phyloP scores from a whole-genome alignment of 2,329 filamentous ascomycete species.

The Fusarium sp. region DNA sequence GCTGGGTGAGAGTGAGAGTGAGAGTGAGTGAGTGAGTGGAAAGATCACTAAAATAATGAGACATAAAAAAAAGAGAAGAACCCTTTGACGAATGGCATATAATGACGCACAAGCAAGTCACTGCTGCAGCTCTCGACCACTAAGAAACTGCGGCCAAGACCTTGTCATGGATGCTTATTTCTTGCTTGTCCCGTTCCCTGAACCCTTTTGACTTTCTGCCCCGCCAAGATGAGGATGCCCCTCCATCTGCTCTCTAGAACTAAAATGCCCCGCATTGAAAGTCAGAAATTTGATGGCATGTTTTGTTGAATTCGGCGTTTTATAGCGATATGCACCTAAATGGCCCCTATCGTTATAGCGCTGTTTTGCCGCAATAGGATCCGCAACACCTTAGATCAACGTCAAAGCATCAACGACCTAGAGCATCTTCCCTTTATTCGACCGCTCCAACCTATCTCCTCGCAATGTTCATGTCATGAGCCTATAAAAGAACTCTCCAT shows the following conservation, averaged over 20 bases:
- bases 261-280: slow-evolving; percentile 34
- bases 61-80: slow-evolving; percentile 4
- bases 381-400: slow-evolving; percentile 29
- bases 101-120: slow-evolving; percentile 34
- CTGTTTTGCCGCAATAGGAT: slow-evolving; percentile 34
- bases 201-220: slow-evolving; percentile 28
- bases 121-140: slow-evolving; percentile 29
- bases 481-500: slow-evolving; percentile 24
- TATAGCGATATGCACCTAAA: slow-evolving; percentile 31
- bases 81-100: slow-evolving; percentile 13
- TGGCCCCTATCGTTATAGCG: slow-evolving; percentile 27
- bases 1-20: neutral
- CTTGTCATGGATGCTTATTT: slow-evolving; percentile 34
- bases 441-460: slow-evolving; percentile 12
- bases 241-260: slow-evolving; percentile 27
- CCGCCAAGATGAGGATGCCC: slow-evolving; percentile 38
- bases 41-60: slow-evolving; percentile 12
- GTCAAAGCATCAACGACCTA: slow-evolving; percentile 37
- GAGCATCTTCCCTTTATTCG: slow-evolving; percentile 24
- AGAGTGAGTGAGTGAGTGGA: neutral
- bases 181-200: slow-evolving; percentile 7
- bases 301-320: neutral
- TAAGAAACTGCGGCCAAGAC: slow-evolving; percentile 22
- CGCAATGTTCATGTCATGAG: slow-evolving; percentile 40
- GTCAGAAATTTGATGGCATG: neutral